Evolutionary conservation across 208 protist species (phyloP).

Genomic region (Strigomonas culicis): DNA sequence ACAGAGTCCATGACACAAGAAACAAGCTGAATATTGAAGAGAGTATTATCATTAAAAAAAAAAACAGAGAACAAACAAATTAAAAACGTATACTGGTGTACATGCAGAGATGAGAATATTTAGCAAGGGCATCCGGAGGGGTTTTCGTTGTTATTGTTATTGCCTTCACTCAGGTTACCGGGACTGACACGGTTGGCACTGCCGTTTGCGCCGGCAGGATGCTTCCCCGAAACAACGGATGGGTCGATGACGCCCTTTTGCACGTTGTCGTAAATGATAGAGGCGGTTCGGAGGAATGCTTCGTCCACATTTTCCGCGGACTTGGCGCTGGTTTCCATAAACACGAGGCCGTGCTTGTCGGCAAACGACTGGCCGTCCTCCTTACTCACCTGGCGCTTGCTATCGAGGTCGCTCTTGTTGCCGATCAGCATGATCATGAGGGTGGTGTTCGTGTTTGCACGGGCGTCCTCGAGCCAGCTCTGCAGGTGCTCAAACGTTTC

Average conservation of each 20-base stretch:
- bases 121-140: constrained; percentile 8
- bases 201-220: constrained; percentile 13
- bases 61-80: no score
- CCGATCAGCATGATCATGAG: constrained; percentile 99
- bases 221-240: constrained; percentile 60
- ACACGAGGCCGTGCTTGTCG: constrained; percentile 93
- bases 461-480: constrained; percentile 97
- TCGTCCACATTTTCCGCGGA: constrained; percentile 95
- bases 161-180: background rate
- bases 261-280: constrained; percentile 96
- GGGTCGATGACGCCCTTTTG: constrained; percentile 91
- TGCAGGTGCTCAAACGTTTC: constrained; percentile 97
- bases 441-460: constrained; percentile 92
- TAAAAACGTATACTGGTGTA: no score
- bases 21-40: no score
- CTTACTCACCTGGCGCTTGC: constrained; percentile 83
- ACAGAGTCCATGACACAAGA: no score
- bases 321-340: constrained; percentile 99
- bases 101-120: background rate
- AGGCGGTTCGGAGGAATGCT: constrained; percentile 95
- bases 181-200: background rate
- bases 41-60: no score
- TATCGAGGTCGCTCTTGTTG: constrained; percentile 98
- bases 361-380: constrained; percentile 98
- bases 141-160: constrained; percentile 6